Conservation (phyloP, 306 rosid species). For the Vigna unguiculata region DNA sequence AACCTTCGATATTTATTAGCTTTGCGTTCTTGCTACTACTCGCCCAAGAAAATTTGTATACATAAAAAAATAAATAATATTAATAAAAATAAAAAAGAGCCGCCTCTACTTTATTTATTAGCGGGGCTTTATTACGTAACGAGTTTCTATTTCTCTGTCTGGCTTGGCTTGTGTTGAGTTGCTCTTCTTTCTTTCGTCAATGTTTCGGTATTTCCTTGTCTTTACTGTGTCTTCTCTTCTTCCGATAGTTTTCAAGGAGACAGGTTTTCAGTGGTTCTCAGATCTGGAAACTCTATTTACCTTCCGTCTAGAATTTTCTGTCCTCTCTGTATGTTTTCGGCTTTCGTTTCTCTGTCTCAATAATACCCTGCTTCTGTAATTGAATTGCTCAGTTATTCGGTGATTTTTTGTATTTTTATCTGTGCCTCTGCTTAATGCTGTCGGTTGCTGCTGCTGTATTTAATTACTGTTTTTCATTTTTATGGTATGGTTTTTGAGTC, state of each 20-base stretch:
- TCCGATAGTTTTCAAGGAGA: conserved; percentile 16
- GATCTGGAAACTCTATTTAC: conserved; percentile 41
- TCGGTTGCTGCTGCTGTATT: conserved; percentile 18
- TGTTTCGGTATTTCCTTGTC: background rate
- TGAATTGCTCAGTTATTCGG: conserved; percentile 19
- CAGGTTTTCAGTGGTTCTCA: conserved; percentile 29
- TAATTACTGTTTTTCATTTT: background rate
- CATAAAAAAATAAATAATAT: background rate
- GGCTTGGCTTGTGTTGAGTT: background rate
- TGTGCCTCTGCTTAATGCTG: background rate
- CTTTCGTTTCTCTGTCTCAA: background rate
- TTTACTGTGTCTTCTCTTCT: background rate
- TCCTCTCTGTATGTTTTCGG: conserved; percentile 12
- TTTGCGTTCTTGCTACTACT: background rate
- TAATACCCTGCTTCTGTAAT: conserved; percentile 24
- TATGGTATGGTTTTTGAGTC: conserved; percentile 17
- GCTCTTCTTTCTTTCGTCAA: conserved; percentile 28
- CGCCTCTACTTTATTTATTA: conserved; percentile 47
- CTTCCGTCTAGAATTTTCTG: background rate
- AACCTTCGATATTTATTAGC: conserved; percentile 27
- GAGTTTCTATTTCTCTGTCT: conserved; percentile 31
- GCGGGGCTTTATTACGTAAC: conserved; percentile 31
- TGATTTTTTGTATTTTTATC: background rate
- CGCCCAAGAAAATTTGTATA: background rate
- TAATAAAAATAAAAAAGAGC: conserved; percentile 17